Conservation (phyloP, 1,284 basidiomycete species). For the Ceratobasidium papillatum region DNA sequence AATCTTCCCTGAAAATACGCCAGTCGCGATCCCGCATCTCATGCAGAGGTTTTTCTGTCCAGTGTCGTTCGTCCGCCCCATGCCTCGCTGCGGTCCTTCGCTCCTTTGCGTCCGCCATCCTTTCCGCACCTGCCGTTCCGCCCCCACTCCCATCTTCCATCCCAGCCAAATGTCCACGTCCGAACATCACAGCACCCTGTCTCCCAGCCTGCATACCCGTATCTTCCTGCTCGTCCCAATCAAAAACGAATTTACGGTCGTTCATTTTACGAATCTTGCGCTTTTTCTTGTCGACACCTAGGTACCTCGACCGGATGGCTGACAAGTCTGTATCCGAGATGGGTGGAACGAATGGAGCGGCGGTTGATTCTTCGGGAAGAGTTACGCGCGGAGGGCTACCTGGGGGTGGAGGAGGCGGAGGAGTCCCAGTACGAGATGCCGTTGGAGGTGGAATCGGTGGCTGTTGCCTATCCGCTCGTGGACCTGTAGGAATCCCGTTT, state of each 20-base stretch:
- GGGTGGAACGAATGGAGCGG: constrained; percentile 67
- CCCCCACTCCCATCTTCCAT: constrained; percentile 78
- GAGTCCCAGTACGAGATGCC: constrained; percentile 57
- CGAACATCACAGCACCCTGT: constrained; percentile 88
- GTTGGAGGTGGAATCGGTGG: constrained; percentile 50
- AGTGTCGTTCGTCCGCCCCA: constrained; percentile 91
- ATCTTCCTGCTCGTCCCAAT: constrained; percentile 96
- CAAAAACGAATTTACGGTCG: constrained; percentile 97
- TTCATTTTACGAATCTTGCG: constrained; percentile 92
- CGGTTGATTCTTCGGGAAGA: constrained; percentile 44
- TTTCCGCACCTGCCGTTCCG: constrained; percentile 48
- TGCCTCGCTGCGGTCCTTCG: constrained; percentile 81
- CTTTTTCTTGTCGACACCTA: constrained; percentile 92
- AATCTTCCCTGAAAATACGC: constrained; percentile 99
- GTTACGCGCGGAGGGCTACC: background rate
- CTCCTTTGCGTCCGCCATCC: constrained; percentile 76
- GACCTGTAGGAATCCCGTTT: constrained; percentile 79
- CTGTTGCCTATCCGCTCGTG: constrained; percentile 74
- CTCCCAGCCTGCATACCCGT: constrained; percentile 72
- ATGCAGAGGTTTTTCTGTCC: constrained; percentile 91
- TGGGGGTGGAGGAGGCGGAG: constrained; percentile 56
- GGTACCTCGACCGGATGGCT: constrained; percentile 85
- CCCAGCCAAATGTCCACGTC: constrained; percentile 80
- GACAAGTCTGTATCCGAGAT: constrained; percentile 79
- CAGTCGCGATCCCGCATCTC: constrained; percentile 99